phyloP scores from a whole-genome alignment of 176 grass and related monocot genomes.

The Triticum turgidum region DNA sequence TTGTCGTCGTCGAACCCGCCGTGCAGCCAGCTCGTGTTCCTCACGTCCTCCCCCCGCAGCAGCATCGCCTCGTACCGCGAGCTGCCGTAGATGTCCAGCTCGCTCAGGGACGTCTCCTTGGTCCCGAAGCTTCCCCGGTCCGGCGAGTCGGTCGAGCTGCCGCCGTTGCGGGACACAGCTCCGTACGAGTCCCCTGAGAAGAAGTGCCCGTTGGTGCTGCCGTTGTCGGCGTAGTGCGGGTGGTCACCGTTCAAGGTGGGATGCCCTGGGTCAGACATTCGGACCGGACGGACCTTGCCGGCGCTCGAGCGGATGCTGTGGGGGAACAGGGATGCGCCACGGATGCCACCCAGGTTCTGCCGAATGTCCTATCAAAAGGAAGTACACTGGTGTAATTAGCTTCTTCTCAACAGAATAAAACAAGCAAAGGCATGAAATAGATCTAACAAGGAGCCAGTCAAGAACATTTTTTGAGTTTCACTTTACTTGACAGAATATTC shows the following conservation, averaged over 20 bases:
- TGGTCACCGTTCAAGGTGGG: conserved; percentile 32
- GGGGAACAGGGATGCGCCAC: conserved; percentile 78
- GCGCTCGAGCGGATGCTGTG: conserved; percentile 75
- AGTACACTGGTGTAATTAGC: not conserved
- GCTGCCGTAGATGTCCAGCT: conserved; percentile 78
- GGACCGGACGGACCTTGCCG: conserved; percentile 48
- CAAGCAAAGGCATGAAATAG: not conserved
- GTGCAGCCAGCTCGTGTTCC: conserved; percentile 87
- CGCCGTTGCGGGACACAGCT: conserved; percentile 32
- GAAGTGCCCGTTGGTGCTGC: conserved; percentile 43
- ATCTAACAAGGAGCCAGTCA: not conserved
- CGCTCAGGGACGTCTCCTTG: conserved; percentile 61
- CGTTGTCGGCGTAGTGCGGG: conserved; percentile 46
- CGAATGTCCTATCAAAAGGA: conserved; percentile 71
- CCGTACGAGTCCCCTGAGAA: conserved; percentile 53
- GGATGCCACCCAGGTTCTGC: conserved; percentile 86
- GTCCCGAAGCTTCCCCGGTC: conserved; percentile 55
- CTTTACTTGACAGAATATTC: not conserved
- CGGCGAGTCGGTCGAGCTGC: conserved; percentile 48
- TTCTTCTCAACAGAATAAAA: not conserved
- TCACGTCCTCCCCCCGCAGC: conserved; percentile 70
- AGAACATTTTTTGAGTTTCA: not conserved
- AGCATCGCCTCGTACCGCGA: conserved; percentile 81
- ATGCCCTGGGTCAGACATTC: conserved; percentile 56
- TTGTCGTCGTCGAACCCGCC: conserved; percentile 66